Evolutionary conservation across 1,139 yeast genomes (phyloP).

Genomic region (Protomyces arabidopsidicola): DNA sequence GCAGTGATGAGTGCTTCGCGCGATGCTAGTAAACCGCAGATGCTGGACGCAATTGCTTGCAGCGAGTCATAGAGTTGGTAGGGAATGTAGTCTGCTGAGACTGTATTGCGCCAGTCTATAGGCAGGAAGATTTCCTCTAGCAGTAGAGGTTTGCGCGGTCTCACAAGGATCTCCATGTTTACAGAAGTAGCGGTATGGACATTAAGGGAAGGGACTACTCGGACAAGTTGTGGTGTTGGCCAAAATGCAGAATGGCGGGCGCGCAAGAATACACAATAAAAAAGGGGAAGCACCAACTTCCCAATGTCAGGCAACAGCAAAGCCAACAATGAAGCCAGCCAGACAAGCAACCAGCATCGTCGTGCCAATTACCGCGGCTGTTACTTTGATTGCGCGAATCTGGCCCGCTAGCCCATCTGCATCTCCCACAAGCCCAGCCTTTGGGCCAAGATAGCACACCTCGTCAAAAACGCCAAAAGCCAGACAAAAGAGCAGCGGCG

Average conservation of each 20-base stretch:
- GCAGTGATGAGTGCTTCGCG: slow-evolving; percentile 39
- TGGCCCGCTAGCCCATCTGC: neutral
- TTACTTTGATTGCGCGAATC: slow-evolving; percentile 5
- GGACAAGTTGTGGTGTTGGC: neutral
- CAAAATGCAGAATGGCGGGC: neutral
- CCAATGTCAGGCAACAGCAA: neutral
- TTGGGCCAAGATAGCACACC: neutral
- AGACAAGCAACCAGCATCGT: neutral
- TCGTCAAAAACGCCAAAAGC: slow-evolving; percentile 13
- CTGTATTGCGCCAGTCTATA: slow-evolving; percentile 42
- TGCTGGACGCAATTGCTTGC: slow-evolving; percentile 42
- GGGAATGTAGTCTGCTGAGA: slow-evolving; percentile 40
- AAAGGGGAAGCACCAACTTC: neutral
- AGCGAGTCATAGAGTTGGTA: slow-evolving; percentile 43
- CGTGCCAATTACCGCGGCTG: slow-evolving; percentile 3
- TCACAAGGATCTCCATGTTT: neutral
- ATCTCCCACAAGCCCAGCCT: neutral
- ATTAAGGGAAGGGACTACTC: neutral
- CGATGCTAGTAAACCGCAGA: slow-evolving; percentile 42
- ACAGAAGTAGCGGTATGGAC: neutral
- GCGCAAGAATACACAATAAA: neutral
- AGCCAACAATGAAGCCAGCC: slow-evolving; percentile 10
- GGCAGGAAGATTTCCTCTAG: slow-evolving; percentile 41
- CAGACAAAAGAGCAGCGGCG: slow-evolving; percentile 8
- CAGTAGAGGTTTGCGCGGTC: neutral